Evolutionary conservation across 495 filamentous ascomycete genomes (phyloP), one percentile per base, ranked within the genome.

Genomic region (Tuber brumale): DNA sequence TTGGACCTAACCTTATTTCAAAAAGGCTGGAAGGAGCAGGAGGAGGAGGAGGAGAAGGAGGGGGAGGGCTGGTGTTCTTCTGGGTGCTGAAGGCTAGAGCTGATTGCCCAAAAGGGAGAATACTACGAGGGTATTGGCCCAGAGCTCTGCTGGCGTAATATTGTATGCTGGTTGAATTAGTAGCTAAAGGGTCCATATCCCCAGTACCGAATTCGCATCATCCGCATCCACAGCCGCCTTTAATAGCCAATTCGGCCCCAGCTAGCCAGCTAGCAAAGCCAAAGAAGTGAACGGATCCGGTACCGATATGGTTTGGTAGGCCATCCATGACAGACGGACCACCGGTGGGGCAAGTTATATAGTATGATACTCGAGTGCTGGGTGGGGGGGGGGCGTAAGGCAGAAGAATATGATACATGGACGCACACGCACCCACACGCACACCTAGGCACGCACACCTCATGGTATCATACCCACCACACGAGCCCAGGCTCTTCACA

Each of bases 361-460:
- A n/a, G n/a, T n/a, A n/a, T n/a, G 44, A 12, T 45, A 45, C 44
- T 45, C 14, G 42, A 43, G 37, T 45, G 44, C 21, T 21, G 21
- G 46, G 46, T 7, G 23, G 51, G 9, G 57, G 9, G 57, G 57
- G 57, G 57, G 57, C 10, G 57, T 31, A 66, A 31, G 57, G 57
- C 48, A 73, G 72, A 74, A 74, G 72, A 66, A 73, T 61, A 21
- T 0, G n/a, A 71, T 4, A n/a, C 16, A 39, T 21, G 31, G 8
- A 70, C 5, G n/a, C 66, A 37, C 42, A 42, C 69, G 39, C 72
- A 48, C 70, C 48, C 76, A 71, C 75, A 79, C 69, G 70, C 76
- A 80, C 69, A 80, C 78, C 51, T 61, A 80, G n/a, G 10, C 76
- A 69, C 77, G 51, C 79, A 80, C 72, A 76, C 78, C 72, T 74